phyloP scores from a whole-genome alignment of 1,284 basidiomycete genomes.

The Microbotryum saponariae region DNA sequence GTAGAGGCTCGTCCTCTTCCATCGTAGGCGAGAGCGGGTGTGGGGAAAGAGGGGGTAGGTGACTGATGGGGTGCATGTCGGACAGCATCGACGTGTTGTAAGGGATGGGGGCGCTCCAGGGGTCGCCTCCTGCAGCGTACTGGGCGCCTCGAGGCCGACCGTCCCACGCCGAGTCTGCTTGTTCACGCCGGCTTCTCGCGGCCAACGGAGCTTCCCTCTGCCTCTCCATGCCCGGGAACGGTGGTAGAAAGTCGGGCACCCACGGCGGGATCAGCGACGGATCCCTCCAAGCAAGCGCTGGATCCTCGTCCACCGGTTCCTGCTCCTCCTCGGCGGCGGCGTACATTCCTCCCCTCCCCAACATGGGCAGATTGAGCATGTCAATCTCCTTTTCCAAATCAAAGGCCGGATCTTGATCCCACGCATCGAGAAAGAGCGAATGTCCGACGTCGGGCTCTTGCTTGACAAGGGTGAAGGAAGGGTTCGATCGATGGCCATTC shows the following conservation, averaged over 20 bases:
- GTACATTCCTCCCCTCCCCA: neutral
- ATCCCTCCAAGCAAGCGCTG: constrained; percentile 19
- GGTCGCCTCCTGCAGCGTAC: constrained; percentile 11
- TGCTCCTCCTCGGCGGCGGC: neutral
- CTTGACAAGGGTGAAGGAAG: too few relatives aligned
- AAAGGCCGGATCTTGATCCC: neutral
- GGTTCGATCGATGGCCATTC: too few relatives aligned
- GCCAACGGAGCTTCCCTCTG: constrained; percentile 21
- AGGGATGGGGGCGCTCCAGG: constrained; percentile 26
- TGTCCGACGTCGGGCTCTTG: neutral
- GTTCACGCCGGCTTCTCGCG: constrained; percentile 16
- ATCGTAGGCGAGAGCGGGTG: constrained; percentile 6
- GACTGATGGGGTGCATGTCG: constrained; percentile 5
- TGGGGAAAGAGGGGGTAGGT: constrained; percentile 18
- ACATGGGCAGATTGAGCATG: neutral
- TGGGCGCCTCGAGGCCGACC: neutral
- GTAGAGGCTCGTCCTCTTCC: neutral
- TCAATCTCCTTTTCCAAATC: neutral
- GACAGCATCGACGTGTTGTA: constrained; percentile 20
- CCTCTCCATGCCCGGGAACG: constrained; percentile 30
- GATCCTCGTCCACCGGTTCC: constrained; percentile 8
- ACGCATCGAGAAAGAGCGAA: constrained; percentile 1
- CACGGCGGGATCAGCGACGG: constrained; percentile 12
- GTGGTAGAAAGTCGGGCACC: constrained; percentile 30
- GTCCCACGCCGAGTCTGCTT: constrained; percentile 18